Evolutionary conservation across 805 yeast species (phyloP), one percentile per base, ranked within the genome.

Genomic region (Metschnikowia cerradonensis): DNA sequence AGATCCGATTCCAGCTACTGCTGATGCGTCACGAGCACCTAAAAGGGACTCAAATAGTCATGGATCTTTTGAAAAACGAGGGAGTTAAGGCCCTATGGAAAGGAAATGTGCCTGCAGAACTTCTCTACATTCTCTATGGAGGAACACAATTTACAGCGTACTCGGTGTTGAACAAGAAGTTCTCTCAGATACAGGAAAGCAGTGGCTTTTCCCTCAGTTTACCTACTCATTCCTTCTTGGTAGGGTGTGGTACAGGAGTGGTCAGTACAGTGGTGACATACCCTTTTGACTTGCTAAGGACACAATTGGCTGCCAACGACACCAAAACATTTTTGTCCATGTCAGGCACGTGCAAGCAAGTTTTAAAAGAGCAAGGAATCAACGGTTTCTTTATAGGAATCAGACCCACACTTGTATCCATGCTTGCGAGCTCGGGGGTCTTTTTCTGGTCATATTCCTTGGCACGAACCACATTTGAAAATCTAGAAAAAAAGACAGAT

Each of bases 51-150:
- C 50, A 64, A 17, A 72, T 84, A 0, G 64, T 81, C 43, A 54
- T 53, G 13, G 65, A 71, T 1, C 76, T 90, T 1, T 54, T 77
- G 1, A 63, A 65, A 17, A 74, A 80, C 33, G 98, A 92, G 66
- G 96, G 96, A 1, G 39, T 84, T 0, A 53, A 66, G 13, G 92
- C 90, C 0, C 73, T 92, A n/a, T 94, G 98, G 98, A 91, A 90
- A 65, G 99, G 99, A 0, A 94, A 94, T 63, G 77, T 89, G 0
- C 96, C 99, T 0, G 99, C 98, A 0, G 90, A 90, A 55, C 66
- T 83, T 36, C 80, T 94, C 82, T 94, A 94, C 61, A 71, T 92
- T 13, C 57, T 87, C 10, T 94, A 92, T 60, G 97, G 98, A 11
- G 88, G 88, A 0, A 70, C 81, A 0, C 98, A 94, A 65, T 94